Conservation (phyloP, 2,329 filamentous ascomycete species). For the Colletotrichum sp. region DNA sequence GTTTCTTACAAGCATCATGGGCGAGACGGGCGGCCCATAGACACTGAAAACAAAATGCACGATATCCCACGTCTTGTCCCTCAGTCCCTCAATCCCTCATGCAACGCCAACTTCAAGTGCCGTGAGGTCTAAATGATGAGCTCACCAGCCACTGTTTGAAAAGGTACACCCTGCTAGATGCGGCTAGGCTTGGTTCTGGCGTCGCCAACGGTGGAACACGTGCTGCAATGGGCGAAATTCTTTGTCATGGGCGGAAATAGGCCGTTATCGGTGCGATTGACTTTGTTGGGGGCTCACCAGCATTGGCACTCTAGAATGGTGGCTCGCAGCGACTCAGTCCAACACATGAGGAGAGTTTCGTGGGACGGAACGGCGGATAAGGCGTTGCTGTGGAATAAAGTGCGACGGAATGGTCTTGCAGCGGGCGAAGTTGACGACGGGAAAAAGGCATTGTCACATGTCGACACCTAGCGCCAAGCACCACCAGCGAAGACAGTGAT, state of each 20-base stretch:
- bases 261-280: background rate
- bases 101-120: background rate
- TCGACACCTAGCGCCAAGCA: constrained; percentile 7
- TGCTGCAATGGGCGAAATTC: background rate
- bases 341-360: background rate
- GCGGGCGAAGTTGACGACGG: background rate
- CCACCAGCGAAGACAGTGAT: background rate
- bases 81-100: too few relatives aligned
- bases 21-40: background rate
- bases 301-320: background rate
- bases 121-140: background rate
- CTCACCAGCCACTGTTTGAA: background rate
- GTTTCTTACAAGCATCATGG: background rate
- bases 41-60: background rate
- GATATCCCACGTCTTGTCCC: background rate
- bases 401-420: background rate
- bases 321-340: background rate
- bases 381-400: background rate
- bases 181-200: background rate
- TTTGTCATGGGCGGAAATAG: background rate
- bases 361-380: background rate
- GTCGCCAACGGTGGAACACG: constrained; percentile 6
- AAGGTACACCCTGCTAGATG: background rate
- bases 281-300: constrained; percentile 2
- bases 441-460: constrained; percentile 18